phyloP scores from a whole-genome alignment of 257 asterid species.

The Knoxia roxburghii region DNA sequence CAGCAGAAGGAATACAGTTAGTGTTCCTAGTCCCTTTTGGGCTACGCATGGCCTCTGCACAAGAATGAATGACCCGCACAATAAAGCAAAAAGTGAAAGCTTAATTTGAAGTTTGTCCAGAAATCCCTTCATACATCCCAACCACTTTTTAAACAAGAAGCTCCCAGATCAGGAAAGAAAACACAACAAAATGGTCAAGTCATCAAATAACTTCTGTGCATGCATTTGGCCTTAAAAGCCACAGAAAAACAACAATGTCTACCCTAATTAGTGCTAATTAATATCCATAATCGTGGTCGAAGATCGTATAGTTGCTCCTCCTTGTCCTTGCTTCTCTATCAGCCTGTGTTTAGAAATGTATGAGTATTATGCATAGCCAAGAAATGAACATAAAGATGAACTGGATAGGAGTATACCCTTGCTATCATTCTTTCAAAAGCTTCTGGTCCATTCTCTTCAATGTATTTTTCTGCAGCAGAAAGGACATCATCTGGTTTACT shows the following conservation, averaged over 20 bases:
- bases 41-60: too few relatives aligned
- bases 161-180: not conserved
- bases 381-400: not conserved
- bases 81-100: too few relatives aligned
- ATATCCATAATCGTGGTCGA: constrained; percentile 51
- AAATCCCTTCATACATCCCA: constrained; percentile 6
- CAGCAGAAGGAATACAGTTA: not conserved
- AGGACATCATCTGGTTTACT: constrained; percentile 68
- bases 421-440: constrained; percentile 80
- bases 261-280: constrained; percentile 5
- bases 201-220: not conserved
- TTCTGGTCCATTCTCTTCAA: constrained; percentile 74
- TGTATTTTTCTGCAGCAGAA: constrained; percentile 75
- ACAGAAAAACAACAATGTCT: not conserved
- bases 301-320: constrained; percentile 61
- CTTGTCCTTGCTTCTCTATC: constrained; percentile 77
- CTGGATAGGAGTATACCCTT: constrained; percentile 31
- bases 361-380: not conserved
- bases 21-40: too few relatives aligned
- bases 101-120: not conserved
- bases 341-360: constrained; percentile 32
- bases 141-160: not conserved
- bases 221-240: not conserved
- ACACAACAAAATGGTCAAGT: not conserved
- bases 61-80: too few relatives aligned